phyloP scores from a whole-genome alignment of 2,329 filamentous ascomycete species.

The Monilinia polystroma region DNA sequence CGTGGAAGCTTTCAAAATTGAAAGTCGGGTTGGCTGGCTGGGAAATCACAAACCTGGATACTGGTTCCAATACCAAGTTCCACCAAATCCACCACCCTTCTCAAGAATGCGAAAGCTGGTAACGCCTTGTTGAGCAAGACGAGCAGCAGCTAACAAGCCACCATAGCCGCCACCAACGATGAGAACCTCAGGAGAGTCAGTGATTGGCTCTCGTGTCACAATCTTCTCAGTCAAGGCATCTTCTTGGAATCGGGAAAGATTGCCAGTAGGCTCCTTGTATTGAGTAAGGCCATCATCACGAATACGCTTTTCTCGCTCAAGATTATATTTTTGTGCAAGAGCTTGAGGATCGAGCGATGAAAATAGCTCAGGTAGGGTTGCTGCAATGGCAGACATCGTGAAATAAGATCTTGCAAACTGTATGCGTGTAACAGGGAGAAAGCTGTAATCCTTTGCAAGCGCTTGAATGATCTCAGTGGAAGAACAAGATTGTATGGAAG shows the following conservation, averaged over 20 bases:
- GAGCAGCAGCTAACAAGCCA: constrained; percentile 43
- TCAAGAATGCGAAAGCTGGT: constrained; percentile 47
- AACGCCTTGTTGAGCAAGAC: constrained; percentile 45
- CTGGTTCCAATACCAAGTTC: constrained; percentile 54
- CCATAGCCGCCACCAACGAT: constrained; percentile 45
- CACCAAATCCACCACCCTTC: constrained; percentile 45
- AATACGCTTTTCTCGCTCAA: constrained; percentile 18
- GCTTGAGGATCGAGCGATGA: constrained; percentile 12
- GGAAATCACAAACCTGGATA: constrained; percentile 51
- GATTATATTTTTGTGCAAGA: constrained; percentile 16
- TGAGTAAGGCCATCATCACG: constrained; percentile 22
- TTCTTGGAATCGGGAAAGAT: constrained; percentile 14
- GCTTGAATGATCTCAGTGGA: not conserved
- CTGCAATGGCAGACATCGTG: constrained; percentile 17
- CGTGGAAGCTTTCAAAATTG: constrained; percentile 31
- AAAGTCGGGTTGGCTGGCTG: not conserved
- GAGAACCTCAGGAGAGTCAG: constrained; percentile 35
- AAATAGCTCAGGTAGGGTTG: constrained; percentile 19
- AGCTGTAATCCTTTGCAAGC: not conserved
- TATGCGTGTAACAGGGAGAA: not conserved
- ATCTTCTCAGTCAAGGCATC: constrained; percentile 11
- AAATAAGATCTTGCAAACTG: not conserved
- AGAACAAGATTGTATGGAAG: not conserved
- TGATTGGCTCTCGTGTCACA: constrained; percentile 15
- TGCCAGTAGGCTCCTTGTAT: constrained; percentile 21